Evolutionary conservation across 176 grass and related monocot species (phyloP), one percentile per base, ranked within the genome.

Genomic region (Raddia guianensis): DNA sequence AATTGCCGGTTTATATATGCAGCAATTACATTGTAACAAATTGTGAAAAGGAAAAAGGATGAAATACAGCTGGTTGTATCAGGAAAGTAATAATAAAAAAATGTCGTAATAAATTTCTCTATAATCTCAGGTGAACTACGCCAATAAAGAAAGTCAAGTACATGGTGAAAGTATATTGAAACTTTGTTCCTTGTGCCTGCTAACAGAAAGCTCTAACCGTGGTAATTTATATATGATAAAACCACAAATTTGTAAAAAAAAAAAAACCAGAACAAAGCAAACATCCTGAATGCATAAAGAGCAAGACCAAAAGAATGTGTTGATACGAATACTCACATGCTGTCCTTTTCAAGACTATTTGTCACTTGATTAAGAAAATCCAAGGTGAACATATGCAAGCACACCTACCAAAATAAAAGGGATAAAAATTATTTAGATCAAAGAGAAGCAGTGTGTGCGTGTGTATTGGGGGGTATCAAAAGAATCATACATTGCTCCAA

Each of bases 301-400:
- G 13, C 51, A 84, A 10, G 14, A 87, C 50, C 7, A 83, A 67
- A 81, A 4, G 9, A 70, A 72, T 58, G 63, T n/a, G 55, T 14
- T 58, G 64, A 74, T 44, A 82, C 62, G 9, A 84, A 58, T 67
- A 88, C 95, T 92, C 73, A 97, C 95, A 85, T 82, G 75, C 95
- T 92, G 62, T 98, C 95, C 54, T 88, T 94, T 90, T 98, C 92
- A 74, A 98, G 92, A 88, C 90, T 83, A 45, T 76, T 92, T 70
- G 91, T 89, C 12, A 98, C 91, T 83, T 98, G 92, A 80, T 89
- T 92, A 61, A 94, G 83, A 88, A 98, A 98, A 87, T 98, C 90
- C 90, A 94, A 76, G 73, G 89, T 89, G 83, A 94, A 98, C 89
- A 98, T 79, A 74, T 98, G 92, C 85, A 98, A 79, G 86, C 95